Evolutionary conservation across 371 early-diverging fungal species (phyloP).

Genomic region (Aphelidium insulamus): DNA sequence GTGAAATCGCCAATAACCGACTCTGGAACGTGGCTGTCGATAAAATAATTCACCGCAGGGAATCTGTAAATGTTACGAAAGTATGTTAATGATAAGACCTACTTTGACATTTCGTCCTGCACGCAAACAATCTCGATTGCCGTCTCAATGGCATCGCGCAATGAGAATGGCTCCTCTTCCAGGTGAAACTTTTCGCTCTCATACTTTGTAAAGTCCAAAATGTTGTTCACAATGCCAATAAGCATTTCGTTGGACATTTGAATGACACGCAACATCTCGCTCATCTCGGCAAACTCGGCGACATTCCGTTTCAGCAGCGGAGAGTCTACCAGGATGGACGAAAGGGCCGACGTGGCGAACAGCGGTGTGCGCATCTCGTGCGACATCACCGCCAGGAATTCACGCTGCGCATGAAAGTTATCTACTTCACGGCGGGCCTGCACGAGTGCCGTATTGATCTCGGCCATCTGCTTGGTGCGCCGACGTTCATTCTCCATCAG

Average conservation of each 20-base stretch:
- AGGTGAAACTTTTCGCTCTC: neutral
- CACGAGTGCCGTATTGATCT: neutral
- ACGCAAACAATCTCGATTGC: slow-evolving; percentile 1
- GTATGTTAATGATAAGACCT: too few relatives aligned
- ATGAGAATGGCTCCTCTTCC: neutral
- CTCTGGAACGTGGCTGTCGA: too few relatives aligned
- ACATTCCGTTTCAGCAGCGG: too few relatives aligned
- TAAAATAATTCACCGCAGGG: too few relatives aligned
- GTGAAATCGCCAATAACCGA: too few relatives aligned
- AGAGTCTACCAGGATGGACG: too few relatives aligned
- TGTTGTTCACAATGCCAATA: slow-evolving; percentile 1
- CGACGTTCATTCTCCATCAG: neutral
- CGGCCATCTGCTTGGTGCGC: neutral
- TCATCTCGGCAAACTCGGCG: neutral
- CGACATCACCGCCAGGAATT: too few relatives aligned
- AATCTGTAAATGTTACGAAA: too few relatives aligned
- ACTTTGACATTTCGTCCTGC: neutral
- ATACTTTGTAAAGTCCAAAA: slow-evolving; percentile 2
- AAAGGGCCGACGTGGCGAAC: too few relatives aligned
- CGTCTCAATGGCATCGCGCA: slow-evolving; percentile 2
- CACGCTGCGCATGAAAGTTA: too few relatives aligned
- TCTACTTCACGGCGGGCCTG: slow-evolving; percentile 1
- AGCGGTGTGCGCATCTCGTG: too few relatives aligned
- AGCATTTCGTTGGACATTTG: slow-evolving; percentile 1
- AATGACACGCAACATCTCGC: neutral